phyloP scores from a whole-genome alignment of 352 stramenopile genomes.

The Thalassiosira mediterranea region DNA sequence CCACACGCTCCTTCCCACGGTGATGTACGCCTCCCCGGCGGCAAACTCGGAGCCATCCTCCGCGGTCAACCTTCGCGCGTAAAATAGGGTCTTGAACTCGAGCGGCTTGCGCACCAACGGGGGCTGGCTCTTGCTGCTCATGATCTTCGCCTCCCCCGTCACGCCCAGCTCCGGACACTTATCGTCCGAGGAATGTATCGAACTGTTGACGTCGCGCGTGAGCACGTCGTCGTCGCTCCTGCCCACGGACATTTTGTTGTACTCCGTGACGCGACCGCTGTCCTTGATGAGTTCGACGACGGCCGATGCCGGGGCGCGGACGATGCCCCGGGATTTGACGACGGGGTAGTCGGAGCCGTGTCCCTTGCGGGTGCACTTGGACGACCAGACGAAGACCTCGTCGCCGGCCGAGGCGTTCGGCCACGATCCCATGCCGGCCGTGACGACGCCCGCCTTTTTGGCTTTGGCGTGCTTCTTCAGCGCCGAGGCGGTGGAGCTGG shows the following conservation, averaged over 20 bases:
- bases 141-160: constrained; percentile 35
- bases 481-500: constrained; percentile 42
- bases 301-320: constrained; percentile 21
- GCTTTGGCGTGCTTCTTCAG: constrained; percentile 23
- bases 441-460: background rate
- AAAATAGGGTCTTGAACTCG: constrained; percentile 49
- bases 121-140: constrained; percentile 37
- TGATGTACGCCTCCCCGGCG: constrained; percentile 42
- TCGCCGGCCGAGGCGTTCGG: constrained; percentile 24
- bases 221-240: constrained; percentile 32
- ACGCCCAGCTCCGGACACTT: constrained; percentile 29
- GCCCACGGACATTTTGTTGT: constrained; percentile 53
- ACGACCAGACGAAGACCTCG: constrained; percentile 45
- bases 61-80: constrained; percentile 21
- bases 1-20: constrained; percentile 60
- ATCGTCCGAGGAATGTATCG: constrained; percentile 7
- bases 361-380: constrained; percentile 27
- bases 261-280: constrained; percentile 23
- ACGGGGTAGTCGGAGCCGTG: constrained; percentile 43
- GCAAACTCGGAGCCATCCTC: constrained; percentile 19
- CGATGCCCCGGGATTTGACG: constrained; percentile 38
- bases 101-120: constrained; percentile 39
- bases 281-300: constrained; percentile 43
- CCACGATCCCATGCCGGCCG: constrained; percentile 32
- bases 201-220: constrained; percentile 13